Evolutionary conservation across 495 filamentous ascomycete species (phyloP), one percentile per base, ranked within the genome.

Genomic region (Usnea hakonensis): DNA sequence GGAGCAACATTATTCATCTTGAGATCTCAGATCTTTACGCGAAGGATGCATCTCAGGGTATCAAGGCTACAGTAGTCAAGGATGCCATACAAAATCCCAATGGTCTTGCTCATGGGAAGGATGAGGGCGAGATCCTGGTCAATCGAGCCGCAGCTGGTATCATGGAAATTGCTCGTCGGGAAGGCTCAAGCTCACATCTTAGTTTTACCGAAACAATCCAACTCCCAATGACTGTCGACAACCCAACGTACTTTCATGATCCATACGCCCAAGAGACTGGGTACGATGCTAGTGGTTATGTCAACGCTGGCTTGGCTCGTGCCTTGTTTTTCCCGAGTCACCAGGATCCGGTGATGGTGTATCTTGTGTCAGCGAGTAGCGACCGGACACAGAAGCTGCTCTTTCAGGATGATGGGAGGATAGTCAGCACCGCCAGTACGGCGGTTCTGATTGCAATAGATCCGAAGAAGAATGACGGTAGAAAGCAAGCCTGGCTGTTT

Each of bases 401-500:
- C 13, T 85, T 86, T 62, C 78, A 81, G 62, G 85, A 87, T 66
- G 81, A 85, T 63, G 83, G 85, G 8, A 72, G 64, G 10, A 71
- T 68, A 55, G 73, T 87, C 62, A 71, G 80, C 30, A 75, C 71
- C 19, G 78, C 75, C 16, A 85, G 80, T 66, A 75, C 79, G 0
- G 79, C 81, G 0, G 77, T 85, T 0, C 60, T 86, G 53, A 72
- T 87, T 5, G 74, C 80, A 0, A 76, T 84, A 63, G 74, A 83
- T 62, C 76, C 77, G 26, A 55, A 37, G 10, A 58, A 63, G 1
- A 72, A 74, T 28, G 69, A 62, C 30, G 74, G 73, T 7, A 64
- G 67, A 44, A 77, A 83, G 46, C 70, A 76, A 57, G 83, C 78
- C 9, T 81, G 80, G 82, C 68, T 86, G 19, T 85, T 83, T 72